These are phyloP conservation scores for Hypoxylon perforatum DNA, from an alignment of 495 filamentous ascomycete species.

Conservation along the genomic window DNA sequence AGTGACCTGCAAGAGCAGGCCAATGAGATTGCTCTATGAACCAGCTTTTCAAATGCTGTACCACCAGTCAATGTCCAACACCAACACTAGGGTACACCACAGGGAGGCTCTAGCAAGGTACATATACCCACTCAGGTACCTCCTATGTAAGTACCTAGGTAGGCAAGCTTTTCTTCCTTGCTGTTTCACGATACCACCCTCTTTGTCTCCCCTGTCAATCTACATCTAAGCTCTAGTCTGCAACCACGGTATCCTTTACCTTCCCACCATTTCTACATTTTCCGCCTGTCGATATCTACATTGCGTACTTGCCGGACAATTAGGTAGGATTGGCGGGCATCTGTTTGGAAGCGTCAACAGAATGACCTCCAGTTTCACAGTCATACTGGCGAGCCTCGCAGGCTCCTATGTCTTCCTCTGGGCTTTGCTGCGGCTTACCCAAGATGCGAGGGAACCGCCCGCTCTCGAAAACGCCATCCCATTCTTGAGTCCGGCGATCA, in stretches of 20 bases:
- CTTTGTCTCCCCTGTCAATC: conserved; percentile 12
- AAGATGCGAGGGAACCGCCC: conserved; percentile 20
- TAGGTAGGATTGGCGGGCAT: neutral
- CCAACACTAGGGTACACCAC: too few species aligned
- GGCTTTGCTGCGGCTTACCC: conserved; percentile 1
- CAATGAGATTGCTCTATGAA: too few species aligned
- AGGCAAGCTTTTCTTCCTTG: too few species aligned
- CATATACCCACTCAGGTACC: too few species aligned
- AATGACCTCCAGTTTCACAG: conserved; percentile 9
- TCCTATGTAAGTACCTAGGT: too few species aligned
- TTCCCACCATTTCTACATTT: neutral
- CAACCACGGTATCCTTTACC: neutral
- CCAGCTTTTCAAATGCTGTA: too few species aligned
- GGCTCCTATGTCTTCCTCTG: conserved; percentile 9
- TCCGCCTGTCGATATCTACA: neutral
- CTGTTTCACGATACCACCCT: too few species aligned
- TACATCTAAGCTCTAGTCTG: neutral
- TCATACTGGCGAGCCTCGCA: neutral
- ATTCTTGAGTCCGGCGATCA: conserved; percentile 3
- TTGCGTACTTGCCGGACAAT: neutral
- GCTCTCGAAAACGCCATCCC: neutral
- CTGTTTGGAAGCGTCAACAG: neutral
- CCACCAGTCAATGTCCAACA: too few species aligned
- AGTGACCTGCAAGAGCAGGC: too few species aligned
- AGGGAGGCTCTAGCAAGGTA: too few species aligned